Percentiles rank a stretch among this genome's conserved stretches.
Evolutionary conservation across 140 eudicot species (phyloP).

Genomic region (Oenanthe javanica): DNA sequence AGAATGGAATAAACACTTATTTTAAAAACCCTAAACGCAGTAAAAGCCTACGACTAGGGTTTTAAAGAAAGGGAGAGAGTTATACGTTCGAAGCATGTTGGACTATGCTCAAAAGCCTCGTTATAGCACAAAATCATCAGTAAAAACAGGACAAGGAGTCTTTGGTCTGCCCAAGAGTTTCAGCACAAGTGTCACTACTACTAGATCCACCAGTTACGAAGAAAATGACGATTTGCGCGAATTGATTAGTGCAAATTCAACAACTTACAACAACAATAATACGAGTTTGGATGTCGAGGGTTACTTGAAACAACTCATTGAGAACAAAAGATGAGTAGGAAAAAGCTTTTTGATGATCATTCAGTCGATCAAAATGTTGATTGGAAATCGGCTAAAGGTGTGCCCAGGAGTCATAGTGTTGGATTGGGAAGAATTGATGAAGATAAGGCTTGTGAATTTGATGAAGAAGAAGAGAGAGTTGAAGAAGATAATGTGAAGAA

Average conservation of each 20-base stretch:
- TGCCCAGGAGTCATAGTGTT: conserved; percentile 37
- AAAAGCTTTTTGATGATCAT: background rate
- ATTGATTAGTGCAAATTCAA: no score
- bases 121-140: no score
- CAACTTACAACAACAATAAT: no score
- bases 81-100: conserved; percentile 34
- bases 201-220: no score
- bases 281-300: background rate
- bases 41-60: no score
- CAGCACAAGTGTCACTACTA: conserved; percentile 16
- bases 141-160: no score
- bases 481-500: conserved; percentile 1
- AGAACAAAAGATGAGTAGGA: conserved; percentile 9
- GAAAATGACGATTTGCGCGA: no score
- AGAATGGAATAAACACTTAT: no score
- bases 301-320: background rate
- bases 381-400: background rate
- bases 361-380: background rate
- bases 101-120: conserved; percentile 9
- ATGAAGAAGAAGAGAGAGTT: conserved; percentile 11
- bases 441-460: conserved; percentile 23
- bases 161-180: conserved; percentile 28
- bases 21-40: no score
- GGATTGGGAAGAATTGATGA: conserved; percentile 44
- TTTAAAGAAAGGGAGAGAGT: conserved; percentile 30